A percentile compares a stretch with the other conserved stretches of the same genome.
Conservation (phyloP, 164 flowering plant genomes). For the Pachysandra terminalis region DNA sequence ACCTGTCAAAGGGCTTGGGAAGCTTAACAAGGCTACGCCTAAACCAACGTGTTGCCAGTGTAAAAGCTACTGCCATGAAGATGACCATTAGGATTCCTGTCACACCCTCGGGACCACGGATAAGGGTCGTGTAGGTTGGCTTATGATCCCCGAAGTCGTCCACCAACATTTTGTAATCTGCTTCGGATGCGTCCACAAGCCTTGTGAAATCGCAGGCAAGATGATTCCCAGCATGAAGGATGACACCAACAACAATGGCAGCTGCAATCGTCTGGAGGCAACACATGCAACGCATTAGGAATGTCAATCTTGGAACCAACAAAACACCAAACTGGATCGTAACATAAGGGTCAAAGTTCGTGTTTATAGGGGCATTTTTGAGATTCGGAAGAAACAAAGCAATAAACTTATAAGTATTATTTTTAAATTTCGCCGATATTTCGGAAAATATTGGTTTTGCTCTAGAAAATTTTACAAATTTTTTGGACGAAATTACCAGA, state of each 20-base stretch:
- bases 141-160: conserved; percentile 44
- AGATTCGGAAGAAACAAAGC: no score
- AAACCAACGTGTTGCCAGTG: conserved; percentile 86
- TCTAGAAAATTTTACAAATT: no score
- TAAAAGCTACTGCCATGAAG: conserved; percentile 75
- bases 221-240: conserved; percentile 87
- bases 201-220: conserved; percentile 93
- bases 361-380: background rate
- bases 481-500: no score
- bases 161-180: conserved; percentile 24
- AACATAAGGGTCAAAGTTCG: background rate
- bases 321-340: background rate
- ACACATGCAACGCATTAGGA: background rate
- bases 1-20: conserved; percentile 79
- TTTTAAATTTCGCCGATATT: no score
- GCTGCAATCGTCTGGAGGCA: conserved; percentile 76
- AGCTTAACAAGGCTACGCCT: conserved; percentile 80
- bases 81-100: conserved; percentile 85
- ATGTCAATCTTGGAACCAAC: background rate
- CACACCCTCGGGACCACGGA: conserved; percentile 67
- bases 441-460: no score
- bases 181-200: conserved; percentile 32
- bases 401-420: no score
- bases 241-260: conserved; percentile 79
- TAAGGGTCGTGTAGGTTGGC: conserved; percentile 54